Conservation (phyloP, 2,329 filamentous ascomycete genomes). For the Ophiosphaerella herpotricha region DNA sequence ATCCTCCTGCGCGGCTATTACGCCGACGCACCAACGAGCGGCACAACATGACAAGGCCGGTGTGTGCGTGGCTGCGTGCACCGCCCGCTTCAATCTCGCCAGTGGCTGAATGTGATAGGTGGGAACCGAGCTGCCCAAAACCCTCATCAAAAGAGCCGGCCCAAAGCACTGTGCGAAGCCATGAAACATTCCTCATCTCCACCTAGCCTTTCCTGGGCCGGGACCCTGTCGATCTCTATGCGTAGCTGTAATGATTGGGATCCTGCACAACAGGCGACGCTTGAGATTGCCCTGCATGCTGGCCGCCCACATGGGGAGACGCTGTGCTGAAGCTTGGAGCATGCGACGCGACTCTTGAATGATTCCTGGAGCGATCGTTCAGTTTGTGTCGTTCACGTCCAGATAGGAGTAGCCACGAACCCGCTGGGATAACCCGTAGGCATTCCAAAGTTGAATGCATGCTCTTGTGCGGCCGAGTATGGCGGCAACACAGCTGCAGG, state of each 20-base stretch:
- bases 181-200: slow-evolving; percentile 7
- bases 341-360: slow-evolving; percentile 34
- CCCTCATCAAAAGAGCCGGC: slow-evolving; percentile 7
- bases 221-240: slow-evolving; percentile 12
- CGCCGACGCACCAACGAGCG: slow-evolving; percentile 14
- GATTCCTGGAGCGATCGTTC: slow-evolving; percentile 49
- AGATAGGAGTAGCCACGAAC: slow-evolving; percentile 51
- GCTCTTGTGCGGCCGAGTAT: slow-evolving; percentile 46
- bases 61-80: slow-evolving; percentile 4
- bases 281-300: slow-evolving; percentile 12
- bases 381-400: slow-evolving; percentile 49
- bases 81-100: slow-evolving; percentile 10
- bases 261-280: slow-evolving; percentile 19
- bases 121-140: neutral
- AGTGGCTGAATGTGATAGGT: slow-evolving; percentile 6
- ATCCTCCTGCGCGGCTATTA: slow-evolving; percentile 14
- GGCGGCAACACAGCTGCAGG: slow-evolving; percentile 40
- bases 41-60: neutral
- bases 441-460: slow-evolving; percentile 48
- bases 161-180: neutral
- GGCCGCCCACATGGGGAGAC: slow-evolving; percentile 18
- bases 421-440: slow-evolving; percentile 48
- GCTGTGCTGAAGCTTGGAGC: slow-evolving; percentile 28
- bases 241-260: slow-evolving; percentile 26
- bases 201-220: slow-evolving; percentile 2